Percentiles rank a stretch among this genome's conserved stretches.
Evolutionary conservation across 306 rosid species (phyloP).

Genomic region (Oxytropis ochrocephala): DNA sequence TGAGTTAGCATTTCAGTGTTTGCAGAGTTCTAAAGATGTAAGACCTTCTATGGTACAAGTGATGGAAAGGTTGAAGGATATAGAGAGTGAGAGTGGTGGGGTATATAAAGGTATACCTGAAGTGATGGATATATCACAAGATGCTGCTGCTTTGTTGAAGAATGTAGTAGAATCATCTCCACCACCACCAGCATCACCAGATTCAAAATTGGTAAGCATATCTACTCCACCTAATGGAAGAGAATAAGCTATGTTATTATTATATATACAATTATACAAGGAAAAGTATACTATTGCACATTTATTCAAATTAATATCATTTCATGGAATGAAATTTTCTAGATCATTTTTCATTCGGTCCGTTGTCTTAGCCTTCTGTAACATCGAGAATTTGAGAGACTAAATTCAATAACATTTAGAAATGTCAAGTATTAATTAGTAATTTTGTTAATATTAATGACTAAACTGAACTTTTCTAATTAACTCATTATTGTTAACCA

Average conservation of each 20-base stretch:
- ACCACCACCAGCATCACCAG: conserved; percentile 51
- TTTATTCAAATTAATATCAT: not conserved
- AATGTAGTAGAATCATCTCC: conserved; percentile 29
- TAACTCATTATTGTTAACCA: too few relatives aligned
- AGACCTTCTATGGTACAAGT: conserved; percentile 69
- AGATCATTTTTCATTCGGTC: not conserved
- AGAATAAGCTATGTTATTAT: not conserved
- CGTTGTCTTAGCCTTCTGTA: not conserved
- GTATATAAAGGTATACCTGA: conserved; percentile 21
- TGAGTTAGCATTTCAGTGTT: conserved; percentile 77
- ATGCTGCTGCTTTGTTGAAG: conserved; percentile 35
- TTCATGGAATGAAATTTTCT: not conserved
- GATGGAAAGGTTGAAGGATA: conserved; percentile 37
- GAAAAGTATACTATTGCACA: too few relatives aligned
- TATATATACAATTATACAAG: too few relatives aligned
- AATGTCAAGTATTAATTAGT: too few relatives aligned
- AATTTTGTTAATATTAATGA: too few relatives aligned
- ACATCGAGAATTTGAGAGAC: too few relatives aligned
- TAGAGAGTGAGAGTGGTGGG: conserved; percentile 33
- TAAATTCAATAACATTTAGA: too few relatives aligned
- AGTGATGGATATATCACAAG: conserved; percentile 37
- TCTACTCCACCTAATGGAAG: conserved; percentile 29
- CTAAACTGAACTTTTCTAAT: too few relatives aligned
- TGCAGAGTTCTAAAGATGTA: conserved; percentile 55
- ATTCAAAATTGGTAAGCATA: conserved; percentile 27